These are phyloP conservation scores for Akanthomyces muscarius DNA, from an alignment of 2,329 filamentous ascomycete species.

Conservation along the genomic window DNA sequence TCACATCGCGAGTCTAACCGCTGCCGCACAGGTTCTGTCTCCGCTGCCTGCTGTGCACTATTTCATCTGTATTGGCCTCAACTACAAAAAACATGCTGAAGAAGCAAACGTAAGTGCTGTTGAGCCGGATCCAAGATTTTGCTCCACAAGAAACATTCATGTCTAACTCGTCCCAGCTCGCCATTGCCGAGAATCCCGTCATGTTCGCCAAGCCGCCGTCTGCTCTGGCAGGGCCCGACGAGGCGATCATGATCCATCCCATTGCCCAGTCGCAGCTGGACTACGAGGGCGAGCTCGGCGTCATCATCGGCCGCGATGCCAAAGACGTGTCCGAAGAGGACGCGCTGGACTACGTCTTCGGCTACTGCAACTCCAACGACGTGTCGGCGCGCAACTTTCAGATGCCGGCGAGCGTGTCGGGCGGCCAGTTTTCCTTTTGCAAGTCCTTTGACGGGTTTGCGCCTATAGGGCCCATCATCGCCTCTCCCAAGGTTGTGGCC, in stretches of 20 bases:
- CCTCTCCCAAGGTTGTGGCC: slow-evolving; percentile 22
- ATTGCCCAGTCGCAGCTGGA: slow-evolving; percentile 26
- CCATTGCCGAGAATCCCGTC: slow-evolving; percentile 15
- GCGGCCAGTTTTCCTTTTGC: slow-evolving; percentile 46
- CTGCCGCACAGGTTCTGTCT: neutral
- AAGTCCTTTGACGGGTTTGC: slow-evolving; percentile 49
- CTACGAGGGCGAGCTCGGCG: slow-evolving; percentile 41
- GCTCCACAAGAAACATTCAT: neutral
- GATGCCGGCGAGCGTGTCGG: slow-evolving; percentile 34
- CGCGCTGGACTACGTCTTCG: slow-evolving; percentile 48
- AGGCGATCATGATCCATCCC: slow-evolving; percentile 39
- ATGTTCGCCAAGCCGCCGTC: slow-evolving; percentile 23
- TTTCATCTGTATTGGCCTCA: slow-evolving; percentile 28
- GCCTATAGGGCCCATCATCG: slow-evolving; percentile 45
- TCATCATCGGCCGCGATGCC: slow-evolving; percentile 44
- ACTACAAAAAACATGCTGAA: slow-evolving; percentile 27
- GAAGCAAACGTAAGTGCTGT: slow-evolving; percentile 19
- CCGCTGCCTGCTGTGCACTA: slow-evolving; percentile 1
- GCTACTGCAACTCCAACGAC: slow-evolving; percentile 55
- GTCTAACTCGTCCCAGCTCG: neutral
- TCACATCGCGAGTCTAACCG: neutral
- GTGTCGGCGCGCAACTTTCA: slow-evolving; percentile 47
- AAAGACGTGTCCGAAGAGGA: slow-evolving; percentile 46
- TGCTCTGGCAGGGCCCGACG: slow-evolving; percentile 21
- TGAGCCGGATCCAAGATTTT: no score